Conservation (phyloP, 2,329 filamentous ascomycete species). For the Didymella sp. region DNA sequence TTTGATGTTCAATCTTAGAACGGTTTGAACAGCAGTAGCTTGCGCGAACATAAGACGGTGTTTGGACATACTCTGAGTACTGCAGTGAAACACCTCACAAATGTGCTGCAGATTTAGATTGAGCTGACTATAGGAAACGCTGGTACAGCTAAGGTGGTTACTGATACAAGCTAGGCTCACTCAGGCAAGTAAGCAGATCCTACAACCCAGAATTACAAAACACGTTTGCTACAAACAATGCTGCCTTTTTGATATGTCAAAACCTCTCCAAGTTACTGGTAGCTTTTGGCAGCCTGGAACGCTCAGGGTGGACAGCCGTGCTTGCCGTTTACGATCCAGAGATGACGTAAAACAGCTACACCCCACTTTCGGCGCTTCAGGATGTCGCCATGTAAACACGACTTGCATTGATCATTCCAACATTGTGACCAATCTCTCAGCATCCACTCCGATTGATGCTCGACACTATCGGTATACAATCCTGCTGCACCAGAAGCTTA, state of each 20-base stretch:
- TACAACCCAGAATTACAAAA: background rate
- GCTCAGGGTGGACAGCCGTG: background rate
- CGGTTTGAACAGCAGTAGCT: background rate
- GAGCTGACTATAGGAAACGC: background rate
- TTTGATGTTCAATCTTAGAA: background rate
- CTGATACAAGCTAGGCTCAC: background rate
- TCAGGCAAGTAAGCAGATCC: background rate
- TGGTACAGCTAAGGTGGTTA: background rate
- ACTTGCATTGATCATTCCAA: conserved; percentile 17
- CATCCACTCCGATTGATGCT: background rate
- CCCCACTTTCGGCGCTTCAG: conserved; percentile 15
- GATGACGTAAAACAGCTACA: conserved; percentile 16
- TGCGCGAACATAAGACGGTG: background rate
- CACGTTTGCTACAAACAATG: background rate
- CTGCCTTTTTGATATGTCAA: background rate
- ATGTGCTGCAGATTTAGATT: background rate
- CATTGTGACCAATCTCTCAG: background rate
- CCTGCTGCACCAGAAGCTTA: background rate
- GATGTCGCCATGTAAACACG: conserved; percentile 18
- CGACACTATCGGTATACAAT: conserved; percentile 4
- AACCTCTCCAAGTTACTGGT: background rate
- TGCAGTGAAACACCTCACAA: background rate
- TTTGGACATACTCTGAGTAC: background rate
- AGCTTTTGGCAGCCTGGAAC: background rate
- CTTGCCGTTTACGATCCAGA: background rate